Base-by-base conservation (phyloP, 1,284 basidiomycete genomes). In the Kalmanozyma brasiliensis region DNA sequence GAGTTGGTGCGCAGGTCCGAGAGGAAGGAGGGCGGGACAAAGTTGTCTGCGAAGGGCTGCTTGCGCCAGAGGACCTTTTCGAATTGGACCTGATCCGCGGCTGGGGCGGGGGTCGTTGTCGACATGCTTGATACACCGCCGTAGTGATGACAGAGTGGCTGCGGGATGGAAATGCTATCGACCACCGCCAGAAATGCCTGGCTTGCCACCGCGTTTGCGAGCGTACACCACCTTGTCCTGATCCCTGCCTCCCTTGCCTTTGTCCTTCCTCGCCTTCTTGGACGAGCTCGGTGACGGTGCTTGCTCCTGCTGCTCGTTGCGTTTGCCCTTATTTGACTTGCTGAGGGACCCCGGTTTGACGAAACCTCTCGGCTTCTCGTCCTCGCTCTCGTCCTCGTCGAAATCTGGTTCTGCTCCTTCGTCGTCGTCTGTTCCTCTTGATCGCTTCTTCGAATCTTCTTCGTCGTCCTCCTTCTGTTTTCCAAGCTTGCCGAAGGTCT, bases 1-100 rank as follows among this genome's bases (percentile, higher is more conserved):
- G 65, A 65, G 30, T 77, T 77, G 47, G 65, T 75, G 1, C 55
- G 58, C 59, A 96, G 84, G 59, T 91, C 89, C 1, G 89, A 87
- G 46, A 95, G 86, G 82, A 95, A 96, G 9, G 87, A 85, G 2
- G 84, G 83, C 10, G 91, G 90, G 47, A 96, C 89, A 83, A 93
- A 88, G 81, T 94, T 93, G 83, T 96, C 94, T 14, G 91, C 88
- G 79, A 87, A 91, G 6, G 87, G 84, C 78, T 91, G 90, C 62
- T 83, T 84, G 78, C 89, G 89, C 92, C 93, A 96, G 17, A 97
- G 87, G n/a, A 91, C 85, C 78, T 89, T 91, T 79, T 89, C 87
- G 91, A 92, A 95, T 13, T 22, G 3, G 8, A 51, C 43, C 17
- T 23, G n/a, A 13, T 35, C 13, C 19, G 16, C 17, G n/a, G 14